Conservation (phyloP, 352 stramenopile genomes). For the Lagenidium giganteum region DNA sequence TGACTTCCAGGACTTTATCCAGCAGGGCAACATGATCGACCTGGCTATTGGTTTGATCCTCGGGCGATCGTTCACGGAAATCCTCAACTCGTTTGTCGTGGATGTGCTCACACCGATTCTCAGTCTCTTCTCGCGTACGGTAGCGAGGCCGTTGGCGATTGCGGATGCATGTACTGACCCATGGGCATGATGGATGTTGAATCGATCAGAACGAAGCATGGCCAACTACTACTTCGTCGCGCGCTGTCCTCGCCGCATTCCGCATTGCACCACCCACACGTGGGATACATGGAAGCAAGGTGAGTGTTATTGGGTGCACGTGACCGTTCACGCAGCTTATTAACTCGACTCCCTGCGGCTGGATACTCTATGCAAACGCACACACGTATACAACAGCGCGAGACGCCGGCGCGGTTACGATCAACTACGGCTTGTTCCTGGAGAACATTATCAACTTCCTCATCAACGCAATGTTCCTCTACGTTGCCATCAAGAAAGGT, state of each 20-base stretch:
- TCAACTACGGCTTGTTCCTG: slow-evolving; percentile 65
- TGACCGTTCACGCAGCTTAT: background rate
- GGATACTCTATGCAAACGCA: too few relatives aligned
- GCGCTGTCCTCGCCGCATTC: slow-evolving; percentile 30
- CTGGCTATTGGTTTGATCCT: slow-evolving; percentile 66
- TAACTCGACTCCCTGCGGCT: background rate
- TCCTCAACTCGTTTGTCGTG: slow-evolving; percentile 66
- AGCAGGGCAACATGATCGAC: slow-evolving; percentile 74
- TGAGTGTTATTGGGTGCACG: slow-evolving; percentile 3
- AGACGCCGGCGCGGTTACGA: slow-evolving; percentile 47
- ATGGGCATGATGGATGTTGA: too few relatives aligned
- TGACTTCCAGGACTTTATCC: slow-evolving; percentile 72
- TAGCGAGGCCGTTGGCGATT: too few relatives aligned
- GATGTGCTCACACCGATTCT: slow-evolving; percentile 63
- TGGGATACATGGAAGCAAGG: slow-evolving; percentile 68
- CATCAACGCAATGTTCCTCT: slow-evolving; percentile 69
- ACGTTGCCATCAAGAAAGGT: slow-evolving; percentile 71
- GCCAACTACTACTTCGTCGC: slow-evolving; percentile 57
- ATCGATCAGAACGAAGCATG: slow-evolving; percentile 40
- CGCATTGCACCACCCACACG: slow-evolving; percentile 32
- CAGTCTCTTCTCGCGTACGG: slow-evolving; percentile 60
- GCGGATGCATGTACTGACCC: too few relatives aligned
- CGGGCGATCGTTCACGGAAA: slow-evolving; percentile 55
- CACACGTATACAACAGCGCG: slow-evolving; percentile 32
- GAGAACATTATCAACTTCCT: slow-evolving; percentile 75